Evolutionary conservation across 2,329 filamentous ascomycete genomes (phyloP).

Genomic region (Ophiocordyceps camponoti-saundersi): DNA sequence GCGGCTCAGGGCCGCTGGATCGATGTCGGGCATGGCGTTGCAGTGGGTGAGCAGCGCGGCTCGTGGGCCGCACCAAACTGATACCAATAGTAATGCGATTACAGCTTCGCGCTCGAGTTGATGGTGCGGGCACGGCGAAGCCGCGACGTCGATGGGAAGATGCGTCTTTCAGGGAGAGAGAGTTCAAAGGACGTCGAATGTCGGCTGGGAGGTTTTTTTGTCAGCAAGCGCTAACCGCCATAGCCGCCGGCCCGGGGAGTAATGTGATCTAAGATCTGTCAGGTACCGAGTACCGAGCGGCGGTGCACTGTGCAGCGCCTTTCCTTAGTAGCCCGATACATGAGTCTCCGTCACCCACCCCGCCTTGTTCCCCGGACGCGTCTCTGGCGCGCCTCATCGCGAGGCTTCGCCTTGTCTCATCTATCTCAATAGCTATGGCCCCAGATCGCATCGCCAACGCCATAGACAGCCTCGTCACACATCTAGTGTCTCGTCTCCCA

Average conservation of each 20-base stretch:
- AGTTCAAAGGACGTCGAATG: neutral
- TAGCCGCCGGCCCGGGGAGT: too few relatives aligned
- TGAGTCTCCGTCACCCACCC: too few relatives aligned
- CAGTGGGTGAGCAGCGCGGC: constrained; percentile 17
- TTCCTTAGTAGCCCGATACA: too few relatives aligned
- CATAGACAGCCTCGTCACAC: constrained; percentile 61
- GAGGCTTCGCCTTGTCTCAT: neutral
- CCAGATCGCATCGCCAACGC: constrained; percentile 59
- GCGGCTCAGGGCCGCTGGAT: constrained; percentile 51
- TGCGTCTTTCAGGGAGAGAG: neutral
- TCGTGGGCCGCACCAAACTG: constrained; percentile 27
- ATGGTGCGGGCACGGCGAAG: constrained; percentile 27
- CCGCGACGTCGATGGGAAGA: constrained; percentile 19
- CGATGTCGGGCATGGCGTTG: constrained; percentile 46
- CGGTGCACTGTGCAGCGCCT: too few relatives aligned
- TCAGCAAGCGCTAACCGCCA: neutral
- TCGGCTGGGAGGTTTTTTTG: neutral
- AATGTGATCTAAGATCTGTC: too few relatives aligned
- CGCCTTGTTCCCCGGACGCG: too few relatives aligned
- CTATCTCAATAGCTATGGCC: constrained; percentile 33
- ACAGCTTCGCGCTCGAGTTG: constrained; percentile 18
- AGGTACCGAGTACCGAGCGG: too few relatives aligned
- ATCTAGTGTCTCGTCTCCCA: constrained; percentile 50
- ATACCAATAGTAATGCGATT: constrained; percentile 23
- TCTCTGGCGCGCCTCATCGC: too few relatives aligned